These are phyloP conservation scores for Eruca vesicaria DNA, from an alignment of 441 rosid species.

Conservation along the genomic window DNA sequence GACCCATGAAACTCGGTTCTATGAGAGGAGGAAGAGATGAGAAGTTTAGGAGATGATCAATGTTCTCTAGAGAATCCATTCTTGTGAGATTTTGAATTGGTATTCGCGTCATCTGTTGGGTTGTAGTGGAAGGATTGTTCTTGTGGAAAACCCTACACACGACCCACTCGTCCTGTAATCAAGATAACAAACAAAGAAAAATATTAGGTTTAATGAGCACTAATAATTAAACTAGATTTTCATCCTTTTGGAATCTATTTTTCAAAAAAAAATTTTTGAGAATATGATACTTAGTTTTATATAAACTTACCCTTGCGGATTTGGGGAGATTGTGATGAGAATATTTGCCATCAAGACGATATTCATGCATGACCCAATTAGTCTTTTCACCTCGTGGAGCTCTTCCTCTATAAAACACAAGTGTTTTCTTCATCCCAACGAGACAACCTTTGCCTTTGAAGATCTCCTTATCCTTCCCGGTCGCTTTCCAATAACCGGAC, in stretches of 20 bases:
- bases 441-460: conserved; percentile 44
- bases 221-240: background rate
- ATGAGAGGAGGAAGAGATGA: conserved; percentile 75
- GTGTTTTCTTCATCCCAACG: conserved; percentile 95
- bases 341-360: conserved; percentile 76
- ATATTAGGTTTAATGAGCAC: background rate
- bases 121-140: conserved; percentile 13
- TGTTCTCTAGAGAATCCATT: conserved; percentile 50
- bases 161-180: background rate
- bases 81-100: conserved; percentile 47
- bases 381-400: conserved; percentile 91
- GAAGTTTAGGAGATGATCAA: conserved; percentile 47
- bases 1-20: conserved; percentile 40
- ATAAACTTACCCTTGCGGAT: background rate
- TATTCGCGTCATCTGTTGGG: conserved; percentile 45
- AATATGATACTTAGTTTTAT: background rate
- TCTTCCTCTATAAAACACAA: conserved; percentile 86
- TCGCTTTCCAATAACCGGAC: conserved; percentile 94
- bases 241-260: background rate
- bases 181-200: background rate
- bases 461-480: conserved; percentile 88
- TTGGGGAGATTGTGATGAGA: background rate
- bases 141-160: background rate
- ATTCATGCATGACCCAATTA: conserved; percentile 97
- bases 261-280: background rate